Evolutionary conservation across 768 basidiomycete species (phyloP).

Genomic region (Mrakia hoshinonis): DNA sequence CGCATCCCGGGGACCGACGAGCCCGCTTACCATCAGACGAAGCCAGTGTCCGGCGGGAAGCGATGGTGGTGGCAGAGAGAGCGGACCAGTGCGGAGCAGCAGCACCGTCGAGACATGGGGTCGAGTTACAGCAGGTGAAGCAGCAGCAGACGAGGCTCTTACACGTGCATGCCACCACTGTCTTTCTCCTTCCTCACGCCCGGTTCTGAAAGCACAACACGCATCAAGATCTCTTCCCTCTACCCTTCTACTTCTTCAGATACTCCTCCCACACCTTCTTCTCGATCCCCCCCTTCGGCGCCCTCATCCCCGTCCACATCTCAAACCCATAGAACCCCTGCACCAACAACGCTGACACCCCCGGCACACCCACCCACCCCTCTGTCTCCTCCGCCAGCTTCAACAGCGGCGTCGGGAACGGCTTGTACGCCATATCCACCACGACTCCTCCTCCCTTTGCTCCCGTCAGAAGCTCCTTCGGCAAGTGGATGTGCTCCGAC

Average conservation of each 20-base stretch:
- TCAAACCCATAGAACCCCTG: constrained; percentile 82
- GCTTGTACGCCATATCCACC: constrained; percentile 91
- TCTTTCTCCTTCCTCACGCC: no score
- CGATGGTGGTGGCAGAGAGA: no score
- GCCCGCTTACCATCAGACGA: no score
- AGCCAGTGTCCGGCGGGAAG: no score
- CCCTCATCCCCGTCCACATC: constrained; percentile 59
- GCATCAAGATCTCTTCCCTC: no score
- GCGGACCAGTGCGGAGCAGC: no score
- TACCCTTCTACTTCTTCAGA: neutral
- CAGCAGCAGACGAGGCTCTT: no score
- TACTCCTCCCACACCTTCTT: constrained; percentile 34
- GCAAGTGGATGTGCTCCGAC: constrained; percentile 46
- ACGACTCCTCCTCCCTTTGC: constrained; percentile 54
- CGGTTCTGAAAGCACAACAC: no score
- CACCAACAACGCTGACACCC: constrained; percentile 75
- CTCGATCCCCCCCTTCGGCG: constrained; percentile 35
- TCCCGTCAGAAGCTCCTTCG: constrained; percentile 54
- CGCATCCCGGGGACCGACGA: no score
- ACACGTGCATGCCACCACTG: no score
- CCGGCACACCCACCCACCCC: constrained; percentile 62
- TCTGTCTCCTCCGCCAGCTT: constrained; percentile 50
- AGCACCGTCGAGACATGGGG: no score
- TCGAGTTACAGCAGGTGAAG: no score
- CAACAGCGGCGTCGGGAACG: constrained; percentile 72